Conservation (phyloP, 805 yeast species). For the Pichia nakasei region DNA sequence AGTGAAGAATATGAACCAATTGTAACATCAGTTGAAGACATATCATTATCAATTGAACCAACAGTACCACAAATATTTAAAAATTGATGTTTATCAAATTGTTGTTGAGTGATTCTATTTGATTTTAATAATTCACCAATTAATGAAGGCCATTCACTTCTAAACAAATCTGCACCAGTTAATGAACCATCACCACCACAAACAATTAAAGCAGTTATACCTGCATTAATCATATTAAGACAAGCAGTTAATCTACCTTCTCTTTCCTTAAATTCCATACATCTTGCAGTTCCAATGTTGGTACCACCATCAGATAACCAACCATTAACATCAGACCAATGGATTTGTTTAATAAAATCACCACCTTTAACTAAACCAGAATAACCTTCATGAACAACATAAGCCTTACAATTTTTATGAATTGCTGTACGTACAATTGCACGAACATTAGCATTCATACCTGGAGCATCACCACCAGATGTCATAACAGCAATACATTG, state of each 20-base stretch:
- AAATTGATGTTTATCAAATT: conserved; percentile 40
- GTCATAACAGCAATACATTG: conserved; percentile 63
- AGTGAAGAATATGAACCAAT: conserved; percentile 76
- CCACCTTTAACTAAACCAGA: conserved; percentile 67
- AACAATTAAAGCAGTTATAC: conserved; percentile 70
- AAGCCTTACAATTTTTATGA: conserved; percentile 54
- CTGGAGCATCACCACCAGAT: conserved; percentile 77
- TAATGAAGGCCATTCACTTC: conserved; percentile 71
- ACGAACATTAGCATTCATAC: conserved; percentile 70
- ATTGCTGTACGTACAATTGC: conserved; percentile 67
- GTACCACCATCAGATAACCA: conserved; percentile 70
- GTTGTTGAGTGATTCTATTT: conserved; percentile 37
- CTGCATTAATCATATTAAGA: conserved; percentile 55
- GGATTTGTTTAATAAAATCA: conserved; percentile 45
- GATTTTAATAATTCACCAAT: conserved; percentile 44
- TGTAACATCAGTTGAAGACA: conserved; percentile 78
- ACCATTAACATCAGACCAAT: conserved; percentile 68
- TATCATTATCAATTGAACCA: conserved; percentile 79
- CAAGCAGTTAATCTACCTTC: conserved; percentile 58
- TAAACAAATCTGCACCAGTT: conserved; percentile 73
- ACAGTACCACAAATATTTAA: conserved; percentile 68
- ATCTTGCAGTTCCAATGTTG: conserved; percentile 70
- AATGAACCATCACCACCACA: conserved; percentile 83
- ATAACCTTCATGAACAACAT: conserved; percentile 66
- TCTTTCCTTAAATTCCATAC: conserved; percentile 57